Evolutionary conservation across 805 yeast species (phyloP).

Genomic region (Spathaspora arborariae): DNA sequence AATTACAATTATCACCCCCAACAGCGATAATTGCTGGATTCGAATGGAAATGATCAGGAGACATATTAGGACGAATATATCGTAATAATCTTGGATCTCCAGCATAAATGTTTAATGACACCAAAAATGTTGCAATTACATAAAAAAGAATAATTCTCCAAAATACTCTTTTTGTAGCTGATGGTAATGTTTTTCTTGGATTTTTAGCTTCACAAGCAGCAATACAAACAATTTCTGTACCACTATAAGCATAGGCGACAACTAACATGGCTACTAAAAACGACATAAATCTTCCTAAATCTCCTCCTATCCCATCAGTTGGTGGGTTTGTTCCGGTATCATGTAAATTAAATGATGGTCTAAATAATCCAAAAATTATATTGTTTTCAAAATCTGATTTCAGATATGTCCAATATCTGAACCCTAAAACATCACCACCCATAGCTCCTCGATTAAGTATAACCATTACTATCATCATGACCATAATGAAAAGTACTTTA

Average conservation of each 20-base stretch:
- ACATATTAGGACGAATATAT: slow-evolving; percentile 40
- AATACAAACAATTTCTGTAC: slow-evolving; percentile 77
- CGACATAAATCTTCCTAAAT: slow-evolving; percentile 57
- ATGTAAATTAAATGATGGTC: slow-evolving; percentile 66
- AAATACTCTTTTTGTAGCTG: slow-evolving; percentile 72
- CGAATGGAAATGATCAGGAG: slow-evolving; percentile 14
- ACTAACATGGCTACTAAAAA: slow-evolving; percentile 58
- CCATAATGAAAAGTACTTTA: slow-evolving; percentile 50
- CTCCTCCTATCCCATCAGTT: slow-evolving; percentile 55
- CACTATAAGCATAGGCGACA: slow-evolving; percentile 73
- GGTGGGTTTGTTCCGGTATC: slow-evolving; percentile 55
- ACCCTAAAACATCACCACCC: slow-evolving; percentile 43
- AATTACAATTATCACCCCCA: slow-evolving; percentile 34
- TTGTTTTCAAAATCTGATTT: slow-evolving; percentile 45
- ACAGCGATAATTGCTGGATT: slow-evolving; percentile 30
- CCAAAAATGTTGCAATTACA: slow-evolving; percentile 60
- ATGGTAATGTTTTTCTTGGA: slow-evolving; percentile 73
- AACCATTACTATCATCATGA: slow-evolving; percentile 60
- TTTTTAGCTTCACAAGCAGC: slow-evolving; percentile 86
- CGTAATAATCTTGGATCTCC: slow-evolving; percentile 73
- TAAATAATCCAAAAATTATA: slow-evolving; percentile 64
- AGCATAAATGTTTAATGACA: slow-evolving; percentile 68
- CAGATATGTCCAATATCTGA: slow-evolving; percentile 60
- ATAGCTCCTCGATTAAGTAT: slow-evolving; percentile 60
- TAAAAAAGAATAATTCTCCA: slow-evolving; percentile 67